Evolutionary conservation across 306 rosid species (phyloP), one percentile per base, ranked within the genome.

Genomic region (Trifolium subterraneum): DNA sequence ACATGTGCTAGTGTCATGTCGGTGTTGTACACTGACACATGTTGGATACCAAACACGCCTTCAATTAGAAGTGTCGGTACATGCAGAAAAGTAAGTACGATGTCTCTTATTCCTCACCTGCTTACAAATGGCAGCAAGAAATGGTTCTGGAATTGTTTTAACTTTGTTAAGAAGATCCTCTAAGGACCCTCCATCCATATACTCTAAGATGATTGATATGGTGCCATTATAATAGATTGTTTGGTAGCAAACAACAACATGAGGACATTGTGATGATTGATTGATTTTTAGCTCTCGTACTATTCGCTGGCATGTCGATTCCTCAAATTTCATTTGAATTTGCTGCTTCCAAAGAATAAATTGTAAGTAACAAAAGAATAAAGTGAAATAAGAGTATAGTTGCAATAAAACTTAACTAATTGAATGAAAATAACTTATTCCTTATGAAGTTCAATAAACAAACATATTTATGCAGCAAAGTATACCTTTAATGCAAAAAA

Each of bases 161-260:
- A 94, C 96, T 76, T 91, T 92, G 75, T 77, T 88, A 67, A 92
- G 71, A 74, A 94, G 80, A 83, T 92, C 96, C 52, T 90, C 91
- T 52, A 94, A 86, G 80, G 97, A 94, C 13, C 99, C 97, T 72
- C 99, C 99, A 71, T 94, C 99, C 99, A 94, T 94, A 89, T 94
- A 94, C 95, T 94, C 99, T 73, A 94, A 84, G 83, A 94, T 86
- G 80, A 92, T 94, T 71, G 96, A 94, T 81, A 92, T 84, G 74
- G 71, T 71, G 19, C 99, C 99, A 75, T 94, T 92, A 45, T 87
- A 80, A 74, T 88, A 92, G 82, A 88, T 88, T 15, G 96, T 88
- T 45, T 82, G 92, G 78, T 94, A 94, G 56, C 93, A 94, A 20
- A 90, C 73, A 80, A 92, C 97, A 82, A 92, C 84, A 82, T 84